phyloP scores from a whole-genome alignment of 1,284 basidiomycete species.

The Takashimella koratensis region DNA sequence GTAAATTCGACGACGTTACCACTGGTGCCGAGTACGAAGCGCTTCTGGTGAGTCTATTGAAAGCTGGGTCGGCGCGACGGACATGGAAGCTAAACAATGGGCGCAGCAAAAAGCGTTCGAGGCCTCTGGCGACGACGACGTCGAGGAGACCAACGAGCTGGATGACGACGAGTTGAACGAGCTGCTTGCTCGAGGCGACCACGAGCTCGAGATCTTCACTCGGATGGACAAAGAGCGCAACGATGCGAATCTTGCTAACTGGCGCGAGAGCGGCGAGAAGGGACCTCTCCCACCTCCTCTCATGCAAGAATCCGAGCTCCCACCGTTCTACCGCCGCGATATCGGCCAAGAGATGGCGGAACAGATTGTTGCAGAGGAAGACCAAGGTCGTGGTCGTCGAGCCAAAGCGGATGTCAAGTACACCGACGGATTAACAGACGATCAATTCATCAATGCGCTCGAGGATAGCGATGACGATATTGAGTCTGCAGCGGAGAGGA shows the following conservation, averaged over 20 bases:
- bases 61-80: no score
- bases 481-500: constrained; percentile 55
- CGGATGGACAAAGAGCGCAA: constrained; percentile 82
- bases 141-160: constrained; percentile 89
- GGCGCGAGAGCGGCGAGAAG: constrained; percentile 72
- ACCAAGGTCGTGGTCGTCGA: constrained; percentile 80
- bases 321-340: constrained; percentile 76
- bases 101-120: constrained; percentile 57
- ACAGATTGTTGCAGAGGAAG: constrained; percentile 53
- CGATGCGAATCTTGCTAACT: constrained; percentile 63
- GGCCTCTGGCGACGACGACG: constrained; percentile 71
- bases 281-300: constrained; percentile 73
- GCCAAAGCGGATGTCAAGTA: constrained; percentile 82
- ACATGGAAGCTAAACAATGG: no score
- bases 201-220: constrained; percentile 74
- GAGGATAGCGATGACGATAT: constrained; percentile 75
- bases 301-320: constrained; percentile 85
- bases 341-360: constrained; percentile 52
- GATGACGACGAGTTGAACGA: constrained; percentile 98
- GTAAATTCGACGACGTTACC: constrained; percentile 98
- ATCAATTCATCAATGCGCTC: constrained; percentile 86
- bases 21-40: constrained; percentile 97
- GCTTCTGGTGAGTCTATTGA: constrained; percentile 74
- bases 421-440: constrained; percentile 90
- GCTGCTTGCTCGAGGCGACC: constrained; percentile 79